phyloP scores from a whole-genome alignment of 2,329 filamentous ascomycete genomes.

The Microthyrium microscopicum region DNA sequence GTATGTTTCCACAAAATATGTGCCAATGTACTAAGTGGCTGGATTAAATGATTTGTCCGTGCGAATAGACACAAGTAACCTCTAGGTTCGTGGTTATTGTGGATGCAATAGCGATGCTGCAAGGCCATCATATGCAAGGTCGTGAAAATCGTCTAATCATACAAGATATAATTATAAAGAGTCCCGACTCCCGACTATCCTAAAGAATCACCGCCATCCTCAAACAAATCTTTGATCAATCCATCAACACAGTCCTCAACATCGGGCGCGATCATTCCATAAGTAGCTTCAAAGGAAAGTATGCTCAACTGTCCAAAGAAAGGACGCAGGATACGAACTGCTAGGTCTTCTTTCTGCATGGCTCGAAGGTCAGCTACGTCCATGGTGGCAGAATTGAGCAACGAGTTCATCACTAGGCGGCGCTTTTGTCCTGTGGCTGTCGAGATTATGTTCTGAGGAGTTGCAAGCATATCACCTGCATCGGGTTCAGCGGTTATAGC shows the following conservation, averaged over 20 bases:
- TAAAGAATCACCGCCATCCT: conserved; percentile 17
- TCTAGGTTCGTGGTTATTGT: too few species aligned
- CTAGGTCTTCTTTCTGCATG: conserved; percentile 42
- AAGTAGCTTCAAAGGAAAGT: conserved; percentile 81
- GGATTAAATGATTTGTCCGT: too few species aligned
- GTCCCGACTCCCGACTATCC: too few species aligned
- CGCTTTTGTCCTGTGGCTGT: conserved; percentile 9
- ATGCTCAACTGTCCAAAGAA: conserved; percentile 91
- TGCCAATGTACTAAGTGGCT: too few species aligned
- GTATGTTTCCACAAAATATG: too few species aligned
- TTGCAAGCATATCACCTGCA: conserved; percentile 12
- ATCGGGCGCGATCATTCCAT: conserved; percentile 62
- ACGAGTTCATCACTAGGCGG: conserved; percentile 24
- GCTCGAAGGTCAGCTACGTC: conserved; percentile 25
- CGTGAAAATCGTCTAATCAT: too few species aligned
- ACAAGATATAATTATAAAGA: too few species aligned
- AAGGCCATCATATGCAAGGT: too few species aligned
- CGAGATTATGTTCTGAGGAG: conserved; percentile 13
- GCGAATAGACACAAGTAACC: too few species aligned
- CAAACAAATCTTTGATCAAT: conserved; percentile 60
- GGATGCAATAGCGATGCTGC: too few species aligned
- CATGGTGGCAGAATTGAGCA: conserved; percentile 15
- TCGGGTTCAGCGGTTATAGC: conserved; percentile 16
- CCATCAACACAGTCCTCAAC: conserved; percentile 44
- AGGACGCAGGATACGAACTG: conserved; percentile 63